A percentile compares a stretch with the other conserved stretches of the same genome.
phyloP scores from a whole-genome alignment of 768 basidiomycete genomes.

The Mycena crocata region DNA sequence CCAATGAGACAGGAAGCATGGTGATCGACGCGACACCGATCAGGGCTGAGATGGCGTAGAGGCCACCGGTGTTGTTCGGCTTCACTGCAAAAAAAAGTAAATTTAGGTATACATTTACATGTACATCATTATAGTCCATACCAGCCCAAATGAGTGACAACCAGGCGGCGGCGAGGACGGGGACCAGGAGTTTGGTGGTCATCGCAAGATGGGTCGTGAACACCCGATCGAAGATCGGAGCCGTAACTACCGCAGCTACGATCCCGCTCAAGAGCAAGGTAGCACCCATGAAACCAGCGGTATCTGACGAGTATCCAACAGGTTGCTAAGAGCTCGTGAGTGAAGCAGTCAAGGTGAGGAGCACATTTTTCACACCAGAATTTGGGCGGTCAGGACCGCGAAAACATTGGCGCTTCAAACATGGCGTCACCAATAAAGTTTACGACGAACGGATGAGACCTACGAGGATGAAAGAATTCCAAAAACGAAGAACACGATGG shows the following conservation, averaged over 20 bases:
- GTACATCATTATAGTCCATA: constrained; percentile 48
- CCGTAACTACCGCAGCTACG: constrained; percentile 70
- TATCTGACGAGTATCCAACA: constrained; percentile 73
- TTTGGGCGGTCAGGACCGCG: constrained; percentile 73
- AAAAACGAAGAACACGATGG: constrained; percentile 68
- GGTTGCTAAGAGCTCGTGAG: constrained; percentile 61
- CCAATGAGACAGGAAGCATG: constrained; percentile 81
- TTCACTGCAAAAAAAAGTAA: constrained; percentile 58
- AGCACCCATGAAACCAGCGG: constrained; percentile 78
- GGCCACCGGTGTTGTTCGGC: constrained; percentile 65
- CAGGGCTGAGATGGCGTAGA: constrained; percentile 76
- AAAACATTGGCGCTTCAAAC: constrained; percentile 67
- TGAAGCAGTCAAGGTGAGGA: neutral
- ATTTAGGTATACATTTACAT: neutral
- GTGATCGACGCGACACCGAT: constrained; percentile 75
- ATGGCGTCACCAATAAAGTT: neutral
- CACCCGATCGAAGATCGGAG: constrained; percentile 86
- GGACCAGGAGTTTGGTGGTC: constrained; percentile 69
- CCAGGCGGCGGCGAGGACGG: constrained; percentile 73
- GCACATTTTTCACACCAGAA: constrained; percentile 64
- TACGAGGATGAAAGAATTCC: constrained; percentile 74
- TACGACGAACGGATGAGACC: constrained; percentile 39
- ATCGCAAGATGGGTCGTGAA: constrained; percentile 78
- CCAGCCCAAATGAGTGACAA: constrained; percentile 85
- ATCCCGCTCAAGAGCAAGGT: constrained; percentile 78